Conservation (phyloP, 116 monocot species). For the Zostera marina region DNA sequence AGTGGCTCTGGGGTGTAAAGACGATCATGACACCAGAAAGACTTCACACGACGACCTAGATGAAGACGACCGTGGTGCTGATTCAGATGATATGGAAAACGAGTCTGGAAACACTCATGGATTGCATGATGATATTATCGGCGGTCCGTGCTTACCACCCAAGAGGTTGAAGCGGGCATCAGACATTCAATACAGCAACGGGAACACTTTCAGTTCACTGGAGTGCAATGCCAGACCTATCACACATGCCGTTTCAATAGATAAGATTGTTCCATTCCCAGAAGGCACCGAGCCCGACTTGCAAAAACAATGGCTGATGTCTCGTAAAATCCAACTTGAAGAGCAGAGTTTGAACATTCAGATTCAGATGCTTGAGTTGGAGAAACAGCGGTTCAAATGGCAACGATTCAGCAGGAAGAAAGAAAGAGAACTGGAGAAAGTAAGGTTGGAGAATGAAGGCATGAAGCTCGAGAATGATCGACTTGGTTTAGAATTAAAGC, state of each 20-base stretch:
- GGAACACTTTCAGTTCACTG: conserved; percentile 10
- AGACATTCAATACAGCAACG: conserved; percentile 20
- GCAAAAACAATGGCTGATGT: conserved; percentile 25
- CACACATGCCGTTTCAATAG: conserved; percentile 11
- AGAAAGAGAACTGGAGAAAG: conserved; percentile 50
- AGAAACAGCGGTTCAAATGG: conserved; percentile 49
- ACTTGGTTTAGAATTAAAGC: conserved; percentile 34
- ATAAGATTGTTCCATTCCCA: conserved; percentile 26
- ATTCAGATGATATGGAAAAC: conserved; percentile 31
- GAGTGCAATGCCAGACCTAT: conserved; percentile 13
- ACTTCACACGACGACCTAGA: conserved; percentile 18
- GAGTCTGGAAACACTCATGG: conserved; percentile 16
- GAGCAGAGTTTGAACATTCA: conserved; percentile 50
- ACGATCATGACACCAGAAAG: conserved; percentile 34
- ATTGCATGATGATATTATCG: conserved; percentile 8
- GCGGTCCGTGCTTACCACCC: conserved; percentile 1
- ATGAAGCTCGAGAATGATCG: conserved; percentile 60
- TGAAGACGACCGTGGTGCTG: conserved; percentile 7
- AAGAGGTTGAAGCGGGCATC: conserved; percentile 29
- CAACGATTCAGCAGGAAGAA: conserved; percentile 47
- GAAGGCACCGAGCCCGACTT: conserved; percentile 23
- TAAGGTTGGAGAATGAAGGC: conserved; percentile 53
- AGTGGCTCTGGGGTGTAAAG: conserved; percentile 44
- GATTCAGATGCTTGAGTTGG: conserved; percentile 50
- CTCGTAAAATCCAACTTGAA: conserved; percentile 42